Base-by-base conservation (phyloP, 352 stramenopile species). In the Sclerospora graminicola region DNA sequence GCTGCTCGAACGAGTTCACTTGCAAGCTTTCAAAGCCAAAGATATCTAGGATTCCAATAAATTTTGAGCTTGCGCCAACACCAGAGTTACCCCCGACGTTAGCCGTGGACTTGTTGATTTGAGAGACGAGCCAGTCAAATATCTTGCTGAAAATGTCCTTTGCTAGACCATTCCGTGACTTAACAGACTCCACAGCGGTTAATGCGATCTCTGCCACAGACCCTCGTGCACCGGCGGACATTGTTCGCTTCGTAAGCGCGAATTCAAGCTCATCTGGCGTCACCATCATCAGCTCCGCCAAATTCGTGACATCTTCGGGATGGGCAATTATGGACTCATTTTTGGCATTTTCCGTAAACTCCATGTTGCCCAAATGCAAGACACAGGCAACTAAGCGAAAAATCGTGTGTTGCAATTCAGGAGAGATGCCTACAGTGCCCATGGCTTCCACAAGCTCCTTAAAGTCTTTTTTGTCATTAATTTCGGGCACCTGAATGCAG, bases 1-100 rank as follows among this genome's bases (percentile, higher is more conserved):
- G 68, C 50, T 98, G 94, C 64, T 97, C 90, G 41, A 97, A 97
- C 14, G 82, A 96, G 57, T 95, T 95, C 21, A 83, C 65, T 51
- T 96, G 71, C 42, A 98, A 81, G 29, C 72, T 90, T 65, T 98
- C 95, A 58, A 98, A 98, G 2, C 95, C 93, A 61, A 98, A 98
- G 37, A 98, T 98, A 68, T 98, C 95, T 31, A 98, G 62, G 30
- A 98, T 95, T 45, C 90, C 89, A 63, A 98, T 97, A 45, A 96
- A 91, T 34, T 77, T 84, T 18, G 63, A 62, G 4, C 72, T 58
- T 4, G 41, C 56, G 8, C 49, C 53, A 1, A 51, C 55, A 6
- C 39, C 51, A 4, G 39, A 47, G 19, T 28, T 51, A 4, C 53
- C 51, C 0, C 47, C 48, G 21, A 90, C 75, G 20, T 95, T 79